Percentiles rank a stretch among this genome's conserved stretches.
Conservation (phyloP, 306 rosid genomes). For the Cucurbita maxima region DNA sequence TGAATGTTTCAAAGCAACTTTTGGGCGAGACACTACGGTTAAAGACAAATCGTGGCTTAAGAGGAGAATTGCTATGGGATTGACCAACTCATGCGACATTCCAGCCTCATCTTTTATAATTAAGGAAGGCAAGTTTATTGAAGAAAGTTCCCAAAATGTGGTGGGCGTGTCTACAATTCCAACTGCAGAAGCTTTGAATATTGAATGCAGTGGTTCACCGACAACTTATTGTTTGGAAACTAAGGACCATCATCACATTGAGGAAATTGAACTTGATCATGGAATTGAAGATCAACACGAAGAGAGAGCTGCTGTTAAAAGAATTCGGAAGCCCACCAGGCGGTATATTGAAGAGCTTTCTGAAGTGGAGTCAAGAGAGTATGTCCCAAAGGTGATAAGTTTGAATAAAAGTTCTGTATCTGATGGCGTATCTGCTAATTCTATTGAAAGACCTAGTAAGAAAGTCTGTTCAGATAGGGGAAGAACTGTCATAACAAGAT, state of each 20-base stretch:
- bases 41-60: conserved; percentile 88
- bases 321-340: conserved; percentile 84
- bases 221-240: conserved; percentile 16
- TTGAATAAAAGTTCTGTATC: conserved; percentile 26
- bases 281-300: conserved; percentile 33
- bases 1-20: conserved; percentile 68
- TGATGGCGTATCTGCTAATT: conserved; percentile 28
- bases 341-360: conserved; percentile 97
- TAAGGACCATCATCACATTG: conserved; percentile 33
- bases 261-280: conserved; percentile 35
- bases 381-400: conserved; percentile 24
- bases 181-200: conserved; percentile 18
- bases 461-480: conserved; percentile 33
- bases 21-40: conserved; percentile 89
- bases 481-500: conserved; percentile 48
- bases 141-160: conserved; percentile 29
- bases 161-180: conserved; percentile 15
- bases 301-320: conserved; percentile 59
- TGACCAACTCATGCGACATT: conserved; percentile 76
- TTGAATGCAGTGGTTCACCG: conserved; percentile 29
- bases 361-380: conserved; percentile 58
- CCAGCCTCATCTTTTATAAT: conserved; percentile 54
- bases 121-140: conserved; percentile 43
- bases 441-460: conserved; percentile 25
- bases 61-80: conserved; percentile 89